These are phyloP conservation scores for Chrysosphaeria jannelii DNA, from an alignment of 2,329 filamentous ascomycete species.

Conservation along the genomic window DNA sequence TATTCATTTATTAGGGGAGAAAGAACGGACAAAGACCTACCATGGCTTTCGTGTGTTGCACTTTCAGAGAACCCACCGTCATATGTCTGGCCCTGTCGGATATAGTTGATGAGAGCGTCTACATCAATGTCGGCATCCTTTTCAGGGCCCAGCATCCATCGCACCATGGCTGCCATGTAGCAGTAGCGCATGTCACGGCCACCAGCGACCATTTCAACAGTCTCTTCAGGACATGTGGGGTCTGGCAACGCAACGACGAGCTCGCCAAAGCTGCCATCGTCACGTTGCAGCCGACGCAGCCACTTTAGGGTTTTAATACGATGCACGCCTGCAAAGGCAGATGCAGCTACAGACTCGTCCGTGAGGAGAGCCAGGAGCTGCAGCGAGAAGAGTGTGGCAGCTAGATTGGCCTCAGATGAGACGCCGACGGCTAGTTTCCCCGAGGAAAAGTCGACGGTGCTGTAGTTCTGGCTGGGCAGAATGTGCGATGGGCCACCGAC, in stretches of 20 bases:
- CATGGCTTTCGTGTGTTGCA: conserved; percentile 56
- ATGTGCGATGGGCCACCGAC: conserved; percentile 49
- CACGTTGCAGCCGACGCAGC: conserved; percentile 46
- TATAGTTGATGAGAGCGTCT: conserved; percentile 34
- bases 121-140: conserved; percentile 29
- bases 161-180: conserved; percentile 52
- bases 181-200: conserved; percentile 69
- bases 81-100: conserved; percentile 35
- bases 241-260: conserved; percentile 21
- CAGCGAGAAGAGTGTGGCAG: conserved; percentile 72
- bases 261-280: conserved; percentile 80
- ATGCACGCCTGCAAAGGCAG: conserved; percentile 30
- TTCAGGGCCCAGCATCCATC: conserved; percentile 50
- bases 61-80: conserved; percentile 63
- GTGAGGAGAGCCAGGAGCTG: conserved; percentile 29
- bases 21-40: conserved; percentile 13
- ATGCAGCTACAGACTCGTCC: background rate
- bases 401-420: conserved; percentile 34
- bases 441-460: conserved; percentile 6
- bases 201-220: conserved; percentile 28
- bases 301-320: conserved; percentile 38
- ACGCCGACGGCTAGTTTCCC: conserved; percentile 15
- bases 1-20: conserved; percentile 8
- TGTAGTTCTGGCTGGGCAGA: conserved; percentile 5
- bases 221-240: background rate